Conservation (phyloP, 2,329 filamentous ascomycete species). For the Endothia cerciana region DNA sequence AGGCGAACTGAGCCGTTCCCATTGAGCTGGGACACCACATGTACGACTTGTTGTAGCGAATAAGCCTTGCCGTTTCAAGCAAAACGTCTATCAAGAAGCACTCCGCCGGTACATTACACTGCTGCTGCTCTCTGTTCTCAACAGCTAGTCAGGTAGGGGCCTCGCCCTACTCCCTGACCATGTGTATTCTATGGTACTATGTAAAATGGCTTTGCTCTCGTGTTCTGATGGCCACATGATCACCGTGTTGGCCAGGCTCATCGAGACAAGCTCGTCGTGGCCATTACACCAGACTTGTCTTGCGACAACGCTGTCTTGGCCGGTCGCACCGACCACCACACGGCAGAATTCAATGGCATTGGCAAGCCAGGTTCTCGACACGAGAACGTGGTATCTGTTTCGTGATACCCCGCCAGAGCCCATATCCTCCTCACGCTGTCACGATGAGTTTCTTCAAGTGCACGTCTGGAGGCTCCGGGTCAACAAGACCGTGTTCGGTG, state of each 20-base stretch:
- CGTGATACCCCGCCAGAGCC: conserved; percentile 7
- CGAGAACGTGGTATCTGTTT: conserved; percentile 21
- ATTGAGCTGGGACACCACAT: not conserved
- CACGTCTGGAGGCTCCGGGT: not conserved
- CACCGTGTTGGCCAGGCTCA: too few species aligned
- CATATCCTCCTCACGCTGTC: too few species aligned
- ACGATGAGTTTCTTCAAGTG: not conserved
- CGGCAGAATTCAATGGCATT: conserved; percentile 22
- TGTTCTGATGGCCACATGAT: not conserved
- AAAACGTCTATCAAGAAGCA: not conserved
- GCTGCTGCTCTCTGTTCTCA: too few species aligned
- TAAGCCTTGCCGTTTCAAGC: not conserved
- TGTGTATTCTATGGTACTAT: too few species aligned
- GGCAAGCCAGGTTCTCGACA: conserved; percentile 18
- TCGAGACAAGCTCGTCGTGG: too few species aligned
- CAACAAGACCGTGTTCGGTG: not conserved
- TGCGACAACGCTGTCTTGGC: too few species aligned
- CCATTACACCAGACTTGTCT: too few species aligned
- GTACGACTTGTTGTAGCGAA: not conserved
- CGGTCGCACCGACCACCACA: conserved; percentile 13
- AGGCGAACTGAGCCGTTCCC: not conserved
- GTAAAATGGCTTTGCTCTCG: too few species aligned
- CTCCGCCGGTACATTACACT: too few species aligned
- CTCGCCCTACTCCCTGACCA: not conserved
- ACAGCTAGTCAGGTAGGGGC: too few species aligned